Evolutionary conservation across 257 asterid species (phyloP).

Genomic region (Eucommia ulmoides): DNA sequence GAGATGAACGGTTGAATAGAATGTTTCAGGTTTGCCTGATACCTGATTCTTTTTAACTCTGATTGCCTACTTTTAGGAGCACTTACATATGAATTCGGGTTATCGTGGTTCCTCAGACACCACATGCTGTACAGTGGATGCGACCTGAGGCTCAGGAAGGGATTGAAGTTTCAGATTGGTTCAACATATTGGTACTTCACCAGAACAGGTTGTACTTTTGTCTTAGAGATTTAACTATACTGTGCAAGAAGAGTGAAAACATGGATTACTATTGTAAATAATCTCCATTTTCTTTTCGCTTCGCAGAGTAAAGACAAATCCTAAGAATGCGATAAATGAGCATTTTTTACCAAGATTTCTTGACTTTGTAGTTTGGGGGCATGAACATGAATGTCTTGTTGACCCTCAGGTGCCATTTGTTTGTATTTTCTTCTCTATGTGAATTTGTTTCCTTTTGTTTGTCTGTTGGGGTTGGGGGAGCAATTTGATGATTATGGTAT

Average conservation of each 20-base stretch:
- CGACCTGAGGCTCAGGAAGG: conserved; percentile 87
- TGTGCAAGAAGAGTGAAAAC: conserved; percentile 1
- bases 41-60: conserved; percentile 1
- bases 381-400: conserved; percentile 95
- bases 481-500: too few species aligned
- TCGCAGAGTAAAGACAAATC: conserved; percentile 87
- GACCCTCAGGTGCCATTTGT: conserved; percentile 76
- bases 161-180: conserved; percentile 87
- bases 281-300: conserved; percentile 11
- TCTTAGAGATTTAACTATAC: background rate
- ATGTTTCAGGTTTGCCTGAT: conserved; percentile 73
- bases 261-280: conserved; percentile 4
- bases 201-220: conserved; percentile 60
- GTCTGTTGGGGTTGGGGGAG: too few species aligned
- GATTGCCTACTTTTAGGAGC: background rate
- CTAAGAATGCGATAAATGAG: conserved; percentile 96
- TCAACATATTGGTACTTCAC: conserved; percentile 86
- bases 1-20: conserved; percentile 96
- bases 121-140: conserved; percentile 99
- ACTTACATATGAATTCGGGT: conserved; percentile 3
- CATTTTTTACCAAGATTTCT: conserved; percentile 92
- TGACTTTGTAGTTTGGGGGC: conserved; percentile 98
- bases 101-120: conserved; percentile 50
- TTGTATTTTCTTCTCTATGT: conserved; percentile 8
- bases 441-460: conserved; percentile 5